A percentile compares a stretch with the other conserved stretches of the same genome.
Conservation (phyloP, 2,329 filamentous ascomycete genomes). For the Diatrype stigma region DNA sequence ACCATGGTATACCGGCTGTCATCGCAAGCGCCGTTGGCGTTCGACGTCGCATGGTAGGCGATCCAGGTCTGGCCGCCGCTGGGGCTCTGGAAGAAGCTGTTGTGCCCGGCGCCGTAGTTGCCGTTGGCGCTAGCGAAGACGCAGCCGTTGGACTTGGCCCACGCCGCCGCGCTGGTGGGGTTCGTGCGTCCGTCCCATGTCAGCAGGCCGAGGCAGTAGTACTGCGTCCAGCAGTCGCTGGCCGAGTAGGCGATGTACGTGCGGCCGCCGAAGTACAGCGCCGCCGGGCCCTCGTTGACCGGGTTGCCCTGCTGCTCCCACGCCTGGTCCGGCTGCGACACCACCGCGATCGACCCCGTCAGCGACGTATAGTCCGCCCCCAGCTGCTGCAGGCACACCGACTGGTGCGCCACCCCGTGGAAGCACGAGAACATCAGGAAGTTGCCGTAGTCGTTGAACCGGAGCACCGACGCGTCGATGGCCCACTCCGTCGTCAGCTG, state of each 20-base stretch:
- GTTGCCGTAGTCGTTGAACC: constrained; percentile 40
- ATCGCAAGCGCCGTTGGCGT: constrained; percentile 46
- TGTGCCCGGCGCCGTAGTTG: constrained; percentile 54
- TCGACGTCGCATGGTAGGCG: constrained; percentile 51
- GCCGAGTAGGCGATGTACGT: constrained; percentile 52
- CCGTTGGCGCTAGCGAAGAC: constrained; percentile 50
- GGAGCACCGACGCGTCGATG: constrained; percentile 51
- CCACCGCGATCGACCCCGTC: constrained; percentile 39
- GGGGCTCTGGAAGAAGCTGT: constrained; percentile 55
- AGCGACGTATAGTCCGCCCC: constrained; percentile 37
- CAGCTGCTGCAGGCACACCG: constrained; percentile 36
- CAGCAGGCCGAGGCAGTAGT: constrained; percentile 50
- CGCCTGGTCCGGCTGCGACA: constrained; percentile 45
- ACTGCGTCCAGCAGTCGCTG: constrained; percentile 51
- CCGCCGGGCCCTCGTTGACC: constrained; percentile 52
- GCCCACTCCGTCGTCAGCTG: constrained; percentile 46
- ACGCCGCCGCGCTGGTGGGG: constrained; percentile 39
- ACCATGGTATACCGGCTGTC: constrained; percentile 32
- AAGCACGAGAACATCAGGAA: constrained; percentile 55
- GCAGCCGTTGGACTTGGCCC: constrained; percentile 48
- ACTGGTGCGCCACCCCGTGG: constrained; percentile 34
- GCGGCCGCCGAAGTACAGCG: constrained; percentile 48
- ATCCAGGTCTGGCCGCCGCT: constrained; percentile 51
- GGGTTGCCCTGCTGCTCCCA: constrained; percentile 48
- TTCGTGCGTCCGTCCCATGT: constrained; percentile 48